Percentiles rank a stretch among this genome's conserved stretches.
Evolutionary conservation across 805 yeast genomes (phyloP).

Genomic region (Lipomyces mesembrius): DNA sequence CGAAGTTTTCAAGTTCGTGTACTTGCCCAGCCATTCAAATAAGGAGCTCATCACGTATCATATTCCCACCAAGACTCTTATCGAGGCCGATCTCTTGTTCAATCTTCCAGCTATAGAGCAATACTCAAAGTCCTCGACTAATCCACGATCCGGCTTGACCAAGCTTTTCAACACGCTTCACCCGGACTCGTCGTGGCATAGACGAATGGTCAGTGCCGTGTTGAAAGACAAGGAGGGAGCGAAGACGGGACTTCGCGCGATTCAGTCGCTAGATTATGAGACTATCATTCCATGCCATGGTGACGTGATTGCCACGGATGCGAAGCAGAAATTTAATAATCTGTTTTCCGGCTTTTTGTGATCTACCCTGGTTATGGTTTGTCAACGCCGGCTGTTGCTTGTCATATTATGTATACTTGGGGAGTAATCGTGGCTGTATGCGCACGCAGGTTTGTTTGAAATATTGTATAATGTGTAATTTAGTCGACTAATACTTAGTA

Average conservation of each 20-base stretch:
- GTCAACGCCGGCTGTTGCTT: neutral
- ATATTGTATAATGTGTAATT: too few relatives aligned
- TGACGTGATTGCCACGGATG: constrained; percentile 54
- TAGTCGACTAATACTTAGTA: too few relatives aligned
- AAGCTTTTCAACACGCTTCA: constrained; percentile 23
- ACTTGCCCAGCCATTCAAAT: constrained; percentile 61
- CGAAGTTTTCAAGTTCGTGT: constrained; percentile 55
- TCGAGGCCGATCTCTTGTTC: constrained; percentile 66
- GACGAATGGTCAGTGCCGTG: constrained; percentile 9
- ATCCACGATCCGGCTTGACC: constrained; percentile 10
- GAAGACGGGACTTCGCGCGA: constrained; percentile 22
- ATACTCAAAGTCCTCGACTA: constrained; percentile 43
- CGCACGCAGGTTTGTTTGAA: neutral
- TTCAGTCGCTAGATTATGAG: constrained; percentile 53
- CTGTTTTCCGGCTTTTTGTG: constrained; percentile 6
- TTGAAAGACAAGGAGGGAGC: constrained; percentile 15
- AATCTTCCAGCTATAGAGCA: constrained; percentile 58
- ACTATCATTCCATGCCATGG: constrained; percentile 66
- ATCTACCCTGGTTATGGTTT: neutral
- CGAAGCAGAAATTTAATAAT: constrained; percentile 36
- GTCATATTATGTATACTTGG: too few relatives aligned
- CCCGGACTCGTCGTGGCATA: constrained; percentile 27
- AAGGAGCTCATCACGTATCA: constrained; percentile 62
- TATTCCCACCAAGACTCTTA: constrained; percentile 53
- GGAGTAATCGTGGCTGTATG: too few relatives aligned